Percentiles rank a stretch among this genome's conserved stretches.
Evolutionary conservation across 1,139 yeast species (phyloP).

Genomic region (Geotrichum carabidarum): DNA sequence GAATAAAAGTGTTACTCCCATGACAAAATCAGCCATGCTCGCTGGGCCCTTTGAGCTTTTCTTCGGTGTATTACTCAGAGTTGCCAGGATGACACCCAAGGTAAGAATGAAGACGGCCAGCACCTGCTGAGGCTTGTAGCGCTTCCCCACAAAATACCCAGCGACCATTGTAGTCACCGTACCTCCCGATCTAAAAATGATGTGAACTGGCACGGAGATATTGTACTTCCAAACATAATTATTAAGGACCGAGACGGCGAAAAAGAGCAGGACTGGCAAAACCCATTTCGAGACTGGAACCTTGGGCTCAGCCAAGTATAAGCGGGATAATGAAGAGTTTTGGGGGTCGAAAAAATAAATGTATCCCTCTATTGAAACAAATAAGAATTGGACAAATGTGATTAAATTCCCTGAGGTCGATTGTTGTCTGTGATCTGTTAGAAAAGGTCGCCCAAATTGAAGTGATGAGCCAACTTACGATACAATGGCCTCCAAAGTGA

Average conservation of each 20-base stretch:
- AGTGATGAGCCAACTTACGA: slow-evolving; percentile 21
- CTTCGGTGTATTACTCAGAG: slow-evolving; percentile 31
- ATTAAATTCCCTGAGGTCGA: slow-evolving; percentile 47
- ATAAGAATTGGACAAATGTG: slow-evolving; percentile 57
- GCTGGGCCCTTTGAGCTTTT: slow-evolving; percentile 1
- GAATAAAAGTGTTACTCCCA: slow-evolving; percentile 46
- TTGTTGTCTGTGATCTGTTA: slow-evolving; percentile 26
- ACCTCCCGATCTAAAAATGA: slow-evolving; percentile 61
- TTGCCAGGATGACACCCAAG: slow-evolving; percentile 53
- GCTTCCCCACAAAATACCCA: slow-evolving; percentile 48
- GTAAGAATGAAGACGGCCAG: slow-evolving; percentile 51
- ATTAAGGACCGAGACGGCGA: slow-evolving; percentile 50
- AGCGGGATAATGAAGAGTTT: slow-evolving; percentile 33
- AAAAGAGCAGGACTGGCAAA: slow-evolving; percentile 49
- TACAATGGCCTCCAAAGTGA: slow-evolving; percentile 54
- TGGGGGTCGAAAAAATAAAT: slow-evolving; percentile 37
- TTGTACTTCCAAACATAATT: slow-evolving; percentile 56
- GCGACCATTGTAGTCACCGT: slow-evolving; percentile 57
- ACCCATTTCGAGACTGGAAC: slow-evolving; percentile 51
- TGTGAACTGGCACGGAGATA: slow-evolving; percentile 63
- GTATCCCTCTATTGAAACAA: slow-evolving; percentile 48
- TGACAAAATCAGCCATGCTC: slow-evolving; percentile 26
- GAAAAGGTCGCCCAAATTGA: background rate
- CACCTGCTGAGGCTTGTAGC: slow-evolving; percentile 29
- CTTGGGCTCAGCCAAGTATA: slow-evolving; percentile 26